Conservation (phyloP, 129 eudicot species). For the Ambrosia artemisiifolia region DNA sequence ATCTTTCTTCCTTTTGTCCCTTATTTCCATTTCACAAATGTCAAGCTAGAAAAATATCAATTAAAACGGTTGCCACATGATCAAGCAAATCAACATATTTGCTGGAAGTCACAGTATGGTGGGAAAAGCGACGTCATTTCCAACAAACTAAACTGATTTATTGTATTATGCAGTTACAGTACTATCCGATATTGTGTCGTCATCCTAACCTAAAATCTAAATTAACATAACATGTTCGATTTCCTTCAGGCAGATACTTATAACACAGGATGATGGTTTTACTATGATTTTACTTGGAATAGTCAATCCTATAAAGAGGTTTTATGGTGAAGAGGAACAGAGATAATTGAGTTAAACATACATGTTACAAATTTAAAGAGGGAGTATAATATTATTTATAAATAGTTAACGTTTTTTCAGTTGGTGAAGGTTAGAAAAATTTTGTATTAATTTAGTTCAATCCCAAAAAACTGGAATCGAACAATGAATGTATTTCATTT, state of each 20-base stretch:
- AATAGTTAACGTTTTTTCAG: not conserved
- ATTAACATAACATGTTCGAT: not conserved
- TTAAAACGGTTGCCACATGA: not conserved
- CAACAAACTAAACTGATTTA: too few relatives aligned
- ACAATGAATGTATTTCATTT: not conserved
- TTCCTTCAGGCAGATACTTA: constrained; percentile 8
- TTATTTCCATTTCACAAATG: not conserved
- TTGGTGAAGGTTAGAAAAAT: constrained; percentile 15
- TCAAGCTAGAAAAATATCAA: not conserved
- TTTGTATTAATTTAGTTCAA: not conserved
- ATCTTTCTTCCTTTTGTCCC: constrained; percentile 13
- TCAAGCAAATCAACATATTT: not conserved
- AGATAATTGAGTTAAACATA: not conserved
- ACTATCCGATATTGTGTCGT: too few relatives aligned
- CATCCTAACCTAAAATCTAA: not conserved
- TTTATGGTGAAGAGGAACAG: constrained; percentile 4
- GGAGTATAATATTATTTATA: constrained; percentile 8
- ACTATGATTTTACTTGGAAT: constrained; percentile 10
- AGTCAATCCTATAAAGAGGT: constrained; percentile 6
- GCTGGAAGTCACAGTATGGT: not conserved
- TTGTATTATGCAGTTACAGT: too few relatives aligned
- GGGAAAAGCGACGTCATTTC: too few relatives aligned
- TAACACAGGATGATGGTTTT: constrained; percentile 14
- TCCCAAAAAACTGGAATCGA: not conserved
- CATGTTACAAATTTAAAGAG: not conserved